A percentile compares a stretch with the other conserved stretches of the same genome.
phyloP scores from a whole-genome alignment of 2,329 filamentous ascomycete species.

The Talaromyces funiculosus region DNA sequence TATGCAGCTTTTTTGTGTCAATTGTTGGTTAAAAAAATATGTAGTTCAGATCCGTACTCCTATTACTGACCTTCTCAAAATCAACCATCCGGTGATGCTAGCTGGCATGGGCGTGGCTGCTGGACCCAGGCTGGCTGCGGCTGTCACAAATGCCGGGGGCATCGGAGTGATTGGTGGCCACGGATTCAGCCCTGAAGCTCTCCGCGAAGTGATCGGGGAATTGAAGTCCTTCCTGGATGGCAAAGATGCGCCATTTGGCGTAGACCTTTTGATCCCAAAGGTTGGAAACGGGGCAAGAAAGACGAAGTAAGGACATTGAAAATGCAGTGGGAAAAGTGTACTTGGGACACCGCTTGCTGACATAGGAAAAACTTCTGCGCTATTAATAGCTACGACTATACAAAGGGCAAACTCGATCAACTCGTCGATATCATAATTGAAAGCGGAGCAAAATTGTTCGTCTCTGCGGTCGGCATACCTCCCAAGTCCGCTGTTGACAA shows the following conservation, averaged over 20 bases:
- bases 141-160: slow-evolving; percentile 93
- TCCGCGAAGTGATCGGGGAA: slow-evolving; percentile 89
- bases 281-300: slow-evolving; percentile 91
- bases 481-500: slow-evolving; percentile 83
- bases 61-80: slow-evolving; percentile 92
- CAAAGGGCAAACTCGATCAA: slow-evolving; percentile 93
- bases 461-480: slow-evolving; percentile 91
- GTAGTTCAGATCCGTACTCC: slow-evolving; percentile 62
- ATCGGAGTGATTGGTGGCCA: slow-evolving; percentile 91
- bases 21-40: not conserved
- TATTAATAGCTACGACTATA: slow-evolving; percentile 84
- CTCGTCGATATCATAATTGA: slow-evolving; percentile 90
- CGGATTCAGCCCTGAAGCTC: slow-evolving; percentile 93
- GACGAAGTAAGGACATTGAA: slow-evolving; percentile 63
- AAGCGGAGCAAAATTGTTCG: slow-evolving; percentile 84
- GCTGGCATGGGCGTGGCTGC: slow-evolving; percentile 99
- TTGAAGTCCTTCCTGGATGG: slow-evolving; percentile 81
- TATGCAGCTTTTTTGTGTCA: not conserved
- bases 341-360: not conserved
- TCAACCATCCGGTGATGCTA: slow-evolving; percentile 92
- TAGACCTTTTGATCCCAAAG: slow-evolving; percentile 88
- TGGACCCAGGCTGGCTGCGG: slow-evolving; percentile 90
- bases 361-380: slow-evolving; percentile 11
- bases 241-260: slow-evolving; percentile 92
- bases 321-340: not conserved